phyloP scores from a whole-genome alignment of 2,329 filamentous ascomycete species.

The Alternaria ventricosa region DNA sequence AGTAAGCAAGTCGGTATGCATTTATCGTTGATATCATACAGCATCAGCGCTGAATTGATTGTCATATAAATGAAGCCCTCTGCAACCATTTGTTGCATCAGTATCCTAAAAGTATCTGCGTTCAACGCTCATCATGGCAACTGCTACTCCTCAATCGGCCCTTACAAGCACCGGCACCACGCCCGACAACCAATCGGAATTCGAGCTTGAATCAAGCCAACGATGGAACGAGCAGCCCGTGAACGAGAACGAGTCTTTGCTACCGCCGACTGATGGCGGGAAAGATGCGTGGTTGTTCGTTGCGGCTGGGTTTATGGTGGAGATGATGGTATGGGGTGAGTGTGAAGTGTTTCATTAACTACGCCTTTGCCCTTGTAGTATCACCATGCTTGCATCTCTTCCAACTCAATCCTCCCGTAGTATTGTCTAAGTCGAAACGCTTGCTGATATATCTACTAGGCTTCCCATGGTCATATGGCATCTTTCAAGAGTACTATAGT shows the following conservation, averaged over 20 bases:
- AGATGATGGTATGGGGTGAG: slow-evolving; percentile 58
- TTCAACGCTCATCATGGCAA: neutral
- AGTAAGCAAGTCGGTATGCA: neutral
- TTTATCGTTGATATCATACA: neutral
- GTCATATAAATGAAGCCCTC: neutral
- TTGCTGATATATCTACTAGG: slow-evolving; percentile 51
- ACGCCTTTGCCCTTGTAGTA: neutral
- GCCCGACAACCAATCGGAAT: neutral
- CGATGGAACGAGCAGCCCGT: slow-evolving; percentile 10
- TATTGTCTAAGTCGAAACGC: too few relatives aligned
- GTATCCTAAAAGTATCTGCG: neutral
- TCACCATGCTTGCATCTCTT: neutral
- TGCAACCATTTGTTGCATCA: neutral
- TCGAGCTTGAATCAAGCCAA: slow-evolving; percentile 6
- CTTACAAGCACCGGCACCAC: neutral
- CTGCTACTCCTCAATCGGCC: neutral
- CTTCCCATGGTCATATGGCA: slow-evolving; percentile 71
- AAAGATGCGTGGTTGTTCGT: slow-evolving; percentile 61
- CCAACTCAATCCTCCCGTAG: too few relatives aligned
- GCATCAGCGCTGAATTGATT: neutral
- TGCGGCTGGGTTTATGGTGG: slow-evolving; percentile 57
- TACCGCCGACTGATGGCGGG: slow-evolving; percentile 58
- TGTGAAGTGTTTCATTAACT: neutral
- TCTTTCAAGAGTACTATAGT: slow-evolving; percentile 74
- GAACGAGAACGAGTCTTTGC: slow-evolving; percentile 14